These are phyloP conservation scores for Triticum urartu DNA, from an alignment of 176 grass and related monocot species.

Conservation along the genomic window DNA sequence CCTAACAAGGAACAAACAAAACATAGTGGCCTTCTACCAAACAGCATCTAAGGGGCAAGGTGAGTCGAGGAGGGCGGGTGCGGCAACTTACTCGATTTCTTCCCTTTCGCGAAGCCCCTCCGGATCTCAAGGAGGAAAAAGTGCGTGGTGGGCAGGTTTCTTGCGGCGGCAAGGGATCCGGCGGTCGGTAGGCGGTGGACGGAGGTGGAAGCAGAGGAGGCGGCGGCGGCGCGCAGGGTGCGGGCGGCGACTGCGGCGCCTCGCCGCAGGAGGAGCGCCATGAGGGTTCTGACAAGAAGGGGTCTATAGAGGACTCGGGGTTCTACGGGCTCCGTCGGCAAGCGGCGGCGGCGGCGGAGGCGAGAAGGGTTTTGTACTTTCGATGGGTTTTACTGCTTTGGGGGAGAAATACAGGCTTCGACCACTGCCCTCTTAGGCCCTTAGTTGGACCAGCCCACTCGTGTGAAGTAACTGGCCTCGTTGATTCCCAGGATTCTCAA, in stretches of 20 bases:
- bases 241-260: slow-evolving; percentile 27
- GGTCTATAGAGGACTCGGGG: slow-evolving; percentile 12
- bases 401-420: not conserved
- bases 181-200: slow-evolving; percentile 34
- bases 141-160: not conserved
- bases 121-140: slow-evolving; percentile 33
- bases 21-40: not conserved
- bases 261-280: slow-evolving; percentile 49
- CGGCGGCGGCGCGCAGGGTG: slow-evolving; percentile 37
- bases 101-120: slow-evolving; percentile 78
- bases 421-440: not conserved
- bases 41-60: not conserved
- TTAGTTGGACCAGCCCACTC: not conserved
- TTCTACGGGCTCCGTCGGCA: slow-evolving; percentile 26
- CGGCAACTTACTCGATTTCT: slow-evolving; percentile 60
- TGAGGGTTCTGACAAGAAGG: not conserved
- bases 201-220: slow-evolving; percentile 22
- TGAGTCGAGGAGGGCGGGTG: not conserved
- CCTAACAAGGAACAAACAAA: not conserved
- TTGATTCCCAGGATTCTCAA: not conserved
- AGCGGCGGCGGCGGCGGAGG: slow-evolving; percentile 20
- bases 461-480: not conserved
- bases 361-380: slow-evolving; percentile 14
- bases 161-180: slow-evolving; percentile 23
- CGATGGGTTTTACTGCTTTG: slow-evolving; percentile 19